These are phyloP conservation scores for Beauveria sp. DNA, from an alignment of 2,329 filamentous ascomycete species.

Conservation along the genomic window DNA sequence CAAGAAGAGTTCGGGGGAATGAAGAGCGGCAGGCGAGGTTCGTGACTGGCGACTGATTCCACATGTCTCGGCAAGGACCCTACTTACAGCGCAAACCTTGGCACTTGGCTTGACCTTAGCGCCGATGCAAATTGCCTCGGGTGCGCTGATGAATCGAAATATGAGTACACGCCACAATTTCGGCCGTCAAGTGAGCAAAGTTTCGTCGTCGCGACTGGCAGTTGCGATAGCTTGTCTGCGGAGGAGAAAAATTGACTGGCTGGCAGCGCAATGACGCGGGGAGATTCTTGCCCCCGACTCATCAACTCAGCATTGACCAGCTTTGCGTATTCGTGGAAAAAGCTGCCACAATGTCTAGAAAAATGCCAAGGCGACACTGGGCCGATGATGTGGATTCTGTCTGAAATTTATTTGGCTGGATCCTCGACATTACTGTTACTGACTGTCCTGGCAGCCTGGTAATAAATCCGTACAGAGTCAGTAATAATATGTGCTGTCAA, in stretches of 20 bases:
- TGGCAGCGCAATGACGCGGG: not conserved
- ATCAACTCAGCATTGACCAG: too few species aligned
- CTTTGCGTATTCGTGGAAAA: too few species aligned
- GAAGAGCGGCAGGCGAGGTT: conserved; percentile 15
- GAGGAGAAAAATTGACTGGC: not conserved
- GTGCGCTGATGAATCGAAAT: not conserved
- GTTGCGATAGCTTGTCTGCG: not conserved
- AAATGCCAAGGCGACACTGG: too few species aligned
- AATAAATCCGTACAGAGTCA: too few species aligned
- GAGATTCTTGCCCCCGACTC: not conserved
- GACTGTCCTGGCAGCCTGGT: too few species aligned
- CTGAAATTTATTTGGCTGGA: too few species aligned
- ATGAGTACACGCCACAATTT: not conserved
- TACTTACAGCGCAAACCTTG: not conserved
- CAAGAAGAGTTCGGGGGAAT: conserved; percentile 11
- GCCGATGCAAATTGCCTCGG: not conserved
- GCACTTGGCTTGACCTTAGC: not conserved
- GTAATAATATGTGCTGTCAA: too few species aligned
- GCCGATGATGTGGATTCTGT: too few species aligned
- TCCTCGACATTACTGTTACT: too few species aligned
- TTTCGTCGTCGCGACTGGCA: not conserved
- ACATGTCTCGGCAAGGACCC: not conserved
- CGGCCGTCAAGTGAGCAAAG: not conserved
- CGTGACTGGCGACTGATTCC: not conserved
- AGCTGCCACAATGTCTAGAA: too few species aligned